Percentiles rank a stretch among this genome's conserved stretches.
Evolutionary conservation across 495 filamentous ascomycete genomes (phyloP).

Genomic region (Xylaria castorea): DNA sequence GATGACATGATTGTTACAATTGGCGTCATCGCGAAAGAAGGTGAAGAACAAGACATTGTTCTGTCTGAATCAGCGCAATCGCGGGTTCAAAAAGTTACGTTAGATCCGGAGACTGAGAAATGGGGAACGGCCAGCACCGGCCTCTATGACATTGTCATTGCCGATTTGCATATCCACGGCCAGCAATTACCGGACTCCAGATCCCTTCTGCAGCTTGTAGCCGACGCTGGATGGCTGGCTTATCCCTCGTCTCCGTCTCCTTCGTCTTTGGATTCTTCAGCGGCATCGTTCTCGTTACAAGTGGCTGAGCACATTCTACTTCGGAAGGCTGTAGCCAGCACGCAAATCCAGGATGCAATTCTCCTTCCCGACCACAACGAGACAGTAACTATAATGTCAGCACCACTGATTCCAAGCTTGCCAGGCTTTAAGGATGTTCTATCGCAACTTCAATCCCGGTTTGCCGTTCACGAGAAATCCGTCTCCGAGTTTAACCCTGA

Average conservation of each 20-base stretch:
- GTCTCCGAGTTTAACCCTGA: constrained; percentile 18
- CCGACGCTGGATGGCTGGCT: constrained; percentile 28
- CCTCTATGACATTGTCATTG: constrained; percentile 27
- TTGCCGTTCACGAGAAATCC: constrained; percentile 8
- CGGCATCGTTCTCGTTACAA: constrained; percentile 14
- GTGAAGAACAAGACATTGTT: background rate
- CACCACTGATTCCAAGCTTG: constrained; percentile 9
- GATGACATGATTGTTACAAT: constrained; percentile 15
- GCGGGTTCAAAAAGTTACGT: constrained; percentile 9
- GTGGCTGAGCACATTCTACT: constrained; percentile 24
- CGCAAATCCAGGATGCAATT: background rate
- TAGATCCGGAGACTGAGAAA: constrained; percentile 11
- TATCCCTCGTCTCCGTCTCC: constrained; percentile 4
- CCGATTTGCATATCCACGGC: background rate
- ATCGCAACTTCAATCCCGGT: background rate
- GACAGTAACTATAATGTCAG: background rate
- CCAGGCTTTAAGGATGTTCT: constrained; percentile 2
- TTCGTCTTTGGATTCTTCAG: background rate
- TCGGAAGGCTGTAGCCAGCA: constrained; percentile 1
- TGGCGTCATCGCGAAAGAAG: constrained; percentile 8
- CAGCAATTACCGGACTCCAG: background rate
- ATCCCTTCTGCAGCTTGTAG: constrained; percentile 14
- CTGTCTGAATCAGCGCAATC: constrained; percentile 18
- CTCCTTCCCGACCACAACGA: background rate
- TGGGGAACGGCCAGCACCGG: constrained; percentile 13